A percentile compares a stretch with the other conserved stretches of the same genome.
These are phyloP conservation scores for Saturnispora sekii DNA, from an alignment of 805 yeast genomes.

Conservation along the genomic window DNA sequence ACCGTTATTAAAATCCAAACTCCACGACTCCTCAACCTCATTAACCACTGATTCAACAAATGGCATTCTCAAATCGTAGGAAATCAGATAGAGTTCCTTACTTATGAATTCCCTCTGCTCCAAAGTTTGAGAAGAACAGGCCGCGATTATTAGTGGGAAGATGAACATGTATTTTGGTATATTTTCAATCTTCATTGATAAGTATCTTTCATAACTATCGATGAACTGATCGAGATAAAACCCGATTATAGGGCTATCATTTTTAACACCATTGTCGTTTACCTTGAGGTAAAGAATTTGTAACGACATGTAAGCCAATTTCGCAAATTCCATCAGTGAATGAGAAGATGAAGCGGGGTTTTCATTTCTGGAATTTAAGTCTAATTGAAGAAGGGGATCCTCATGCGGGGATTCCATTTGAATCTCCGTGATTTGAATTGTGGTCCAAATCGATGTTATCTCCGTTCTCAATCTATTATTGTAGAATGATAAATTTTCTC, in stretches of 20 bases:
- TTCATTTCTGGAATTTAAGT: not conserved
- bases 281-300: conserved; percentile 22
- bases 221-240: conserved; percentile 22
- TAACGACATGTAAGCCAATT: conserved; percentile 19
- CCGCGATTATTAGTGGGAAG: conserved; percentile 22
- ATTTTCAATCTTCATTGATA: not conserved
- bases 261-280: conserved; percentile 12
- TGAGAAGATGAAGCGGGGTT: not conserved
- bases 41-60: conserved; percentile 15
- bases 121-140: conserved; percentile 20
- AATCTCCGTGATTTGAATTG: conserved; percentile 24
- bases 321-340: conserved; percentile 14
- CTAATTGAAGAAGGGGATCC: not conserved
- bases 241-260: conserved; percentile 18
- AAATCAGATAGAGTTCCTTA: conserved; percentile 18
- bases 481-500: conserved; percentile 7
- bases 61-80: conserved; percentile 9
- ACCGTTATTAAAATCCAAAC: conserved; percentile 15
- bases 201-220: conserved; percentile 9
- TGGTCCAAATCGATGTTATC: conserved; percentile 23
- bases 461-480: conserved; percentile 15
- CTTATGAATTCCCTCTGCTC: conserved; percentile 21
- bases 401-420: conserved; percentile 14
- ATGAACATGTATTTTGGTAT: conserved; percentile 11
- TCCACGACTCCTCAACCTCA: conserved; percentile 24